Conservation (phyloP, 805 yeast species). For the Pichia cabralensis region DNA sequence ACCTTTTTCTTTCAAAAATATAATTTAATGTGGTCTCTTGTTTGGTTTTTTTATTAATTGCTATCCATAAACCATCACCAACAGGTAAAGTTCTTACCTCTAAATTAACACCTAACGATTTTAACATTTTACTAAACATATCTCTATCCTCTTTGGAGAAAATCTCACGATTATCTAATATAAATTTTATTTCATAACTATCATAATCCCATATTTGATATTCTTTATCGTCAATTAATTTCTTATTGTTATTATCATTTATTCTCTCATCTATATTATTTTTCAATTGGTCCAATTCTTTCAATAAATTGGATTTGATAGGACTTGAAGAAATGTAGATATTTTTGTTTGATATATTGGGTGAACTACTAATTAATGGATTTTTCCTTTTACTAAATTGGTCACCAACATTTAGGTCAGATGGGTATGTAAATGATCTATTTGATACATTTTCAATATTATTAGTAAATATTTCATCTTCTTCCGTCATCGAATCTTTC, state of each 20-base stretch:
- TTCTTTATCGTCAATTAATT: no score
- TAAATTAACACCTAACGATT: conserved; percentile 36
- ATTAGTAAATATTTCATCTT: no score
- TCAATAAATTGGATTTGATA: no score
- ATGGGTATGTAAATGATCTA: no score
- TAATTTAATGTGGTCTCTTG: conserved; percentile 65
- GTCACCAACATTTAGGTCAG: no score
- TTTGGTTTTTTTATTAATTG: conserved; percentile 46
- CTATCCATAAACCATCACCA: conserved; percentile 91
- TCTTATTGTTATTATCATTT: no score
- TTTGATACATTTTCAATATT: no score
- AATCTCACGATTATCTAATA: conserved; percentile 78
- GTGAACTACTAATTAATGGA: conserved; percentile 5
- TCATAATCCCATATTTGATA: conserved; percentile 55
- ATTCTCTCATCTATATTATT: no score
- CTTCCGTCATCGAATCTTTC: no score
- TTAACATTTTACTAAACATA: conserved; percentile 51
- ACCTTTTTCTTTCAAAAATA: conserved; percentile 82
- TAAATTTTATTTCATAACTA: conserved; percentile 46
- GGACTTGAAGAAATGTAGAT: background rate
- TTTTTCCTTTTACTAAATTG: no score
- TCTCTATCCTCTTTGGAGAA: conserved; percentile 58
- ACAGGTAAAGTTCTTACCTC: conserved; percentile 54
- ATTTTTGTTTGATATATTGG: background rate
- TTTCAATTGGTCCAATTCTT: no score